Base-by-base conservation (phyloP, 2,329 filamentous ascomycete species). In the Zasmidium citrigriseum region DNA sequence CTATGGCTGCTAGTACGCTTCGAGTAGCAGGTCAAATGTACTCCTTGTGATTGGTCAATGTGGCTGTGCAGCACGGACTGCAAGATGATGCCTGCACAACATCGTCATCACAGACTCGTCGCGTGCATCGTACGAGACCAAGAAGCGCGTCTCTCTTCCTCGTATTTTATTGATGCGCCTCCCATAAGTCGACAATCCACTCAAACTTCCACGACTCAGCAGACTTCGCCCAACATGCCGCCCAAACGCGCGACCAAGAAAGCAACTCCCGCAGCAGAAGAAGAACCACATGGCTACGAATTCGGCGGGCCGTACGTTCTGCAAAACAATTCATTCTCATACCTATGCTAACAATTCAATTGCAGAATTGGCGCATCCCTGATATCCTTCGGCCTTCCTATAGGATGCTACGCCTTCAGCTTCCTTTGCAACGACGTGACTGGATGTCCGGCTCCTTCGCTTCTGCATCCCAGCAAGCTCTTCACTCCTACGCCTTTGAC, bases 401-500 rank as follows among this genome's bases (percentile, higher is more conserved):
- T 92, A 45, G 82, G 93, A 64, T 84, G 91, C 67, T 96, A 95
- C 77, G 73, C 87, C 67, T 88, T 93, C 71, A 83, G 87, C 48
- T 96, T 97, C 72, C 80, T 89, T 68, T 97, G 93, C 83, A 98
- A 97, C 78, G 93, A 98, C 74, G 80, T 96, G 63, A 89, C 91
- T 9, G 93, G 95, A 58, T 98, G 95, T 72, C 95, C 93, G 48
- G 88, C 90, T 2, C 91, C 93, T 2, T 91, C 90, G 3, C 81
- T 93, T 9, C 82, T 96, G 38, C 82, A 83, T 65, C 92, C 90
- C 27, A 86, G 83, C 57, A 89, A 84, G 9, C 77, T 96, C 59
- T 72, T 73, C 65, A 64, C 69, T 2, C 52, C 67, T 22, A 63
- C 68, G 4, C 38, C 55, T 1, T 59, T 67, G 14, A 69, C 70